Base-by-base conservation (phyloP, 495 filamentous ascomycete species). In the Penicillium pulvis region DNA sequence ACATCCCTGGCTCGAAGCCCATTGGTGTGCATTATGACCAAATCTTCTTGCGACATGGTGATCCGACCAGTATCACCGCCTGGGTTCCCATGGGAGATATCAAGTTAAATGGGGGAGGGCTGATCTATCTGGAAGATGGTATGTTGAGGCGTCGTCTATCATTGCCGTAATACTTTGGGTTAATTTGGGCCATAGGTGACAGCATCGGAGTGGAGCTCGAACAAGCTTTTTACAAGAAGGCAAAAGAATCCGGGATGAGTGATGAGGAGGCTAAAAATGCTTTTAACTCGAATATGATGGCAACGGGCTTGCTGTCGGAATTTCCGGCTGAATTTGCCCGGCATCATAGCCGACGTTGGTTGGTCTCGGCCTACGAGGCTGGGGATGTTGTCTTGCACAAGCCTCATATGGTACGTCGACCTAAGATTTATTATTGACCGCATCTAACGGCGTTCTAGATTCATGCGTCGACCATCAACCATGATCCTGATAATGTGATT, bases 1-100 rank as follows among this genome's bases (percentile, higher is more conserved):
- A 86, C 57, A 77, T 83, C 14, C 86, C 85, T 6, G 75, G 79
- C 1, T 79, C 78, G 9, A 77, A 83, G 61, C 80, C 83, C 0
- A 88, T 84, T 53, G 83, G 82, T 0, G 81, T 87, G 0, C 86
- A 88, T 61, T 87, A 87, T 61, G 85, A 89, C 61, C 84, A 86
- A 66, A 83, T 86, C 28, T 89, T 87, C 67, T 70, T 89, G n/a
- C 67, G 85, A 2, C 64, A 81, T 57, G 85, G 84, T 0, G 81
- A 83, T 30, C 75, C 81, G 7, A 83, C 80, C 1, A 78, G 75
- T 57, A 60, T 87, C 6, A 89, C 85, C 17, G 84, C 83, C 6
- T 89, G 85, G 86, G 82, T 86, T 1, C 85, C 85, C 0, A 86
- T 87, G 35, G 85, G 85, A 0, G 83, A 87, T 63, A 72, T 85